phyloP scores from a whole-genome alignment of 2,329 filamentous ascomycete genomes.

The Cercospora canescens region DNA sequence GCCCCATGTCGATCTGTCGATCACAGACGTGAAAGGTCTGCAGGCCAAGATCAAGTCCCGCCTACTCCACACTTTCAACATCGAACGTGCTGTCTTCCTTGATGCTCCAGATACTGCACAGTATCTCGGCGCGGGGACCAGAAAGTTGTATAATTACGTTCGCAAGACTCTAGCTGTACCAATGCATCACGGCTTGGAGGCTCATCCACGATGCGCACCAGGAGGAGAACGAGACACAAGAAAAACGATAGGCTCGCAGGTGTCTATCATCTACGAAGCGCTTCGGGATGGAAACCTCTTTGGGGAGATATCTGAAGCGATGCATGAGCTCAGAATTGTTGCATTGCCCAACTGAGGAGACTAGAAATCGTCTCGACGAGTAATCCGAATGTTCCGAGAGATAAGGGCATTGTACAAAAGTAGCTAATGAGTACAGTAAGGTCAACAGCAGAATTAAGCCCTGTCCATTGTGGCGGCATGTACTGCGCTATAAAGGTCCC shows the following conservation, averaged over 20 bases:
- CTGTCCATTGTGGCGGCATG: no score
- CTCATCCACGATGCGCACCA: background rate
- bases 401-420: background rate
- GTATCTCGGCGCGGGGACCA: background rate
- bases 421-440: background rate
- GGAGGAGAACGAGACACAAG: background rate
- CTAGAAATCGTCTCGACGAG: no score
- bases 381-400: no score
- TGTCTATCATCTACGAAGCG: constrained; percentile 5
- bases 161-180: background rate
- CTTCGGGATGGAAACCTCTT: background rate
- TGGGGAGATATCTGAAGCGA: background rate
- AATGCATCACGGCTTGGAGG: background rate
- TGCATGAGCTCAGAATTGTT: background rate
- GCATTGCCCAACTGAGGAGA: background rate
- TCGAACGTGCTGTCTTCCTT: background rate
- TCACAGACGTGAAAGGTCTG: background rate
- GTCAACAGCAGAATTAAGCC: no score
- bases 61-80: background rate
- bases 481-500: no score
- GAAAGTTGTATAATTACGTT: background rate
- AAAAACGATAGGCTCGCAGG: constrained; percentile 2
- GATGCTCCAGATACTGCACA: background rate
- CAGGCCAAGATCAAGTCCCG: background rate
- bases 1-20: background rate